Evolutionary conservation across 441 rosid species (phyloP).

Genomic region (Gossypium schwendimanii): DNA sequence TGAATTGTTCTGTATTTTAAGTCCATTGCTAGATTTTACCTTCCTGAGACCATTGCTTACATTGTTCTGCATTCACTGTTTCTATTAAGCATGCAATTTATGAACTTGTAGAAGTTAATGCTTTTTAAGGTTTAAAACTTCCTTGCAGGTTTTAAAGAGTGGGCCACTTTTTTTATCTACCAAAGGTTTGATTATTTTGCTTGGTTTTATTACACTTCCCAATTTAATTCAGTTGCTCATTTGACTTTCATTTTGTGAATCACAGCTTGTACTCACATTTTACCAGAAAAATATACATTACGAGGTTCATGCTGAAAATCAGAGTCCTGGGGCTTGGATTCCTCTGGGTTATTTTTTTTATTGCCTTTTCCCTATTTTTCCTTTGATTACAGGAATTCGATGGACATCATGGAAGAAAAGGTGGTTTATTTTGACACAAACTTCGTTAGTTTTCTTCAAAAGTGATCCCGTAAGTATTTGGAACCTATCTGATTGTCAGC

Average conservation of each 20-base stretch:
- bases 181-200: conserved; percentile 48
- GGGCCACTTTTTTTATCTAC: conserved; percentile 90
- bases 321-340: background rate
- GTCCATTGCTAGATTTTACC: background rate
- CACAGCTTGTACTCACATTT: background rate
- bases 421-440: conserved; percentile 92
- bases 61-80: conserved; percentile 3
- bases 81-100: background rate
- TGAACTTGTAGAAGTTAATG: background rate
- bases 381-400: conserved; percentile 67
- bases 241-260: conserved; percentile 4
- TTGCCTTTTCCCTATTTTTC: background rate
- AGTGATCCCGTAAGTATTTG: conserved; percentile 83
- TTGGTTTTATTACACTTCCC: background rate
- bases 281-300: background rate
- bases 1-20: background rate
- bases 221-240: background rate
- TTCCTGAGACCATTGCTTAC: background rate
- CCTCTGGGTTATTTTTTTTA: background rate
- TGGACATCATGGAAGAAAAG: conserved; percentile 99
- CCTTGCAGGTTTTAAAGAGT: conserved; percentile 79
- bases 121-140: conserved; percentile 3
- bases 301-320: background rate
- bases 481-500: conserved; percentile 6
- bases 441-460: conserved; percentile 92